Evolutionary conservation across 352 stramenopile species (phyloP).

Genomic region (Labyrinthula sp.): DNA sequence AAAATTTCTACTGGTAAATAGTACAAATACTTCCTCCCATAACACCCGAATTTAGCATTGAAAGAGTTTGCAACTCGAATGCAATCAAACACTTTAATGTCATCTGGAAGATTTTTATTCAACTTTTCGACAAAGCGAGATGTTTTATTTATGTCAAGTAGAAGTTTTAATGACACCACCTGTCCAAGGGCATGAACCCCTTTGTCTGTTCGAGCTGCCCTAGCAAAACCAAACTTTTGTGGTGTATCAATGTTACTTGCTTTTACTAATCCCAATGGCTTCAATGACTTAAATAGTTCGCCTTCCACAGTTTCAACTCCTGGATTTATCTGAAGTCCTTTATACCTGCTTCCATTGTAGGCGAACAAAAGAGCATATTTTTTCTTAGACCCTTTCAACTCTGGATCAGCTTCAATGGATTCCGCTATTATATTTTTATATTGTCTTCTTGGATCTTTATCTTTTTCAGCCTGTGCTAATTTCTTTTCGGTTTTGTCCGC

Average conservation of each 20-base stretch:
- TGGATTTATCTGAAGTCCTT: conserved; percentile 25
- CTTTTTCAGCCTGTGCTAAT: too few relatives aligned
- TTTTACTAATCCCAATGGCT: conserved; percentile 3
- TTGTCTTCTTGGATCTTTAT: too few relatives aligned
- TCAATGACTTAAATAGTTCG: conserved; percentile 9
- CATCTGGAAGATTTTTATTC: conserved; percentile 45
- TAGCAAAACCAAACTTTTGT: conserved; percentile 41
- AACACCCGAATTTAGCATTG: conserved; percentile 61
- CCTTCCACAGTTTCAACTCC: conserved; percentile 13
- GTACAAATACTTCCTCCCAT: conserved; percentile 67
- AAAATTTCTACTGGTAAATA: conserved; percentile 63
- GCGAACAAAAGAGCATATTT: conserved; percentile 10
- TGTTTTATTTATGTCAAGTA: conserved; percentile 40
- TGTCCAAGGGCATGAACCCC: conserved; percentile 60
- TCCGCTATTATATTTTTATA: too few relatives aligned
- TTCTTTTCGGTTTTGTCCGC: too few relatives aligned
- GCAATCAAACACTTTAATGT: conserved; percentile 47
- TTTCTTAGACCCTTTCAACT: too few relatives aligned
- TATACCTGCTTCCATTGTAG: conserved; percentile 21
- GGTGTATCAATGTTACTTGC: conserved; percentile 9
- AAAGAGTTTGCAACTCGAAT: conserved; percentile 58
- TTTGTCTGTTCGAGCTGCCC: conserved; percentile 63
- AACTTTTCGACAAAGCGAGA: conserved; percentile 36
- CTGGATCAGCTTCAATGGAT: too few relatives aligned
- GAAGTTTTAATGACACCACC: conserved; percentile 54